Base-by-base conservation (phyloP, 2,329 filamentous ascomycete species). In the Thelonectria rubi region DNA sequence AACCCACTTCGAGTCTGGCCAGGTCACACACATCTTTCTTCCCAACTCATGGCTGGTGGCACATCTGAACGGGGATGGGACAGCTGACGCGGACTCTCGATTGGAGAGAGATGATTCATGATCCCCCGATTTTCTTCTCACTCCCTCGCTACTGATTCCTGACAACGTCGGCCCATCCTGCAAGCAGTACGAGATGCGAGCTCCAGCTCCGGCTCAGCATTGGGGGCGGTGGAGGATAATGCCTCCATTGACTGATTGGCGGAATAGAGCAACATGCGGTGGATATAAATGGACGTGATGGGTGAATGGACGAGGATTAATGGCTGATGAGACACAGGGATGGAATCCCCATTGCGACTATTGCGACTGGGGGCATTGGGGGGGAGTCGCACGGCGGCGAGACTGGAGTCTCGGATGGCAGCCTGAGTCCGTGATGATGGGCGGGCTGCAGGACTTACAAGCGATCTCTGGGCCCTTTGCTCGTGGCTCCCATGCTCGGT, bases 401-500 rank as follows among this genome's bases (percentile, higher is more conserved):
- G 17, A 24, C 21, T 42, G 57, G 24, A 46, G 39, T 20, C 46
- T 55, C 43, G 45, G 37, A 55, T 34, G 46, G 46, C 37, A 55
- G 58, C 32, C 45, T 50, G 30, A 47, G 45, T 15, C 20, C 26
- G 20, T 30, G 14, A 12, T 39, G 24, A n/a, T 40, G 20, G n/a
- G 24, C 43, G n/a, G 39, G 40, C 42, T 60, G 56, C 52, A 60
- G 60, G 60, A 56, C 43, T 57, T 30, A 50, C 58, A 65, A 64
- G 64, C 55, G 55, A 65, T 64, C 60, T 62, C 46, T 63, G 55
- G 61, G 53, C 50, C 56, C 46, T 63, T 55, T 56, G 62, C 69
- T 71, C 69, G 67, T 71, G 69, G 69, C 67, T 71, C 66, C 69
- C 69, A 72, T 72, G 69, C 58, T 61, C 32, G 46, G 58, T 64